Evolutionary conservation across 352 stramenopile species (phyloP).

Genomic region (Albugo candida): DNA sequence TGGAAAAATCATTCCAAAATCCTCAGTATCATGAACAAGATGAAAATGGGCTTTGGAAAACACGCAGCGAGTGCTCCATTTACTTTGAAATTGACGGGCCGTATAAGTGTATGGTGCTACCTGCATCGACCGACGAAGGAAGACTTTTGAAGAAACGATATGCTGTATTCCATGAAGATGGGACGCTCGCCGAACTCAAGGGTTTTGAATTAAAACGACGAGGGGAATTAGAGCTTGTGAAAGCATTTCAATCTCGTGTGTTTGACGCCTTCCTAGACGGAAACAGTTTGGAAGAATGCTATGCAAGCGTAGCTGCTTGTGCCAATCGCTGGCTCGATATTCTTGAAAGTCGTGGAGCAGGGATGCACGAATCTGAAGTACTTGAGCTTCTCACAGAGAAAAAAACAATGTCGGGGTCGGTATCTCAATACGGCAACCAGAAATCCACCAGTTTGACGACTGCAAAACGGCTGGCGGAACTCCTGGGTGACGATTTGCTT

Average conservation of each 20-base stretch:
- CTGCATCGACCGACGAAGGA: constrained; percentile 95
- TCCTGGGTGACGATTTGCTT: constrained; percentile 95
- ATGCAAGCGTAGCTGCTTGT: constrained; percentile 89
- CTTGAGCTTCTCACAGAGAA: constrained; percentile 98
- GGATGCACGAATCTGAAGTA: constrained; percentile 93
- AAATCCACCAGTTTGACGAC: constrained; percentile 98
- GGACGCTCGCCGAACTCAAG: constrained; percentile 61
- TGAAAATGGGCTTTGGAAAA: constrained; percentile 77
- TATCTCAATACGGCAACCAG: constrained; percentile 94
- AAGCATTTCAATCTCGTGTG: constrained; percentile 96
- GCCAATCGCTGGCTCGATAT: constrained; percentile 98
- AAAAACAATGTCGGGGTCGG: constrained; percentile 92
- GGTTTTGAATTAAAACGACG: constrained; percentile 98
- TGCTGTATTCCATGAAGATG: constrained; percentile 74
- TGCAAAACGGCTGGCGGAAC: constrained; percentile 92
- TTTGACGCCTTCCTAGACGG: constrained; percentile 96
- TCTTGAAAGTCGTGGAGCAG: constrained; percentile 87
- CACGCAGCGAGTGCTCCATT: constrained; percentile 93
- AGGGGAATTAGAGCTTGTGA: constrained; percentile 97
- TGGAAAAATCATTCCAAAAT: constrained; percentile 98
- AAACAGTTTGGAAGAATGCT: constrained; percentile 86
- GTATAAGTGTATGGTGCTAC: constrained; percentile 97
- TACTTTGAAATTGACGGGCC: constrained; percentile 99
- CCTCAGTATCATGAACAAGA: constrained; percentile 81
- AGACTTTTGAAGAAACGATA: constrained; percentile 97